Evolutionary conservation across 192 early-diverging fungal genomes (phyloP).

Genomic region (Entomortierella beljakovae): DNA sequence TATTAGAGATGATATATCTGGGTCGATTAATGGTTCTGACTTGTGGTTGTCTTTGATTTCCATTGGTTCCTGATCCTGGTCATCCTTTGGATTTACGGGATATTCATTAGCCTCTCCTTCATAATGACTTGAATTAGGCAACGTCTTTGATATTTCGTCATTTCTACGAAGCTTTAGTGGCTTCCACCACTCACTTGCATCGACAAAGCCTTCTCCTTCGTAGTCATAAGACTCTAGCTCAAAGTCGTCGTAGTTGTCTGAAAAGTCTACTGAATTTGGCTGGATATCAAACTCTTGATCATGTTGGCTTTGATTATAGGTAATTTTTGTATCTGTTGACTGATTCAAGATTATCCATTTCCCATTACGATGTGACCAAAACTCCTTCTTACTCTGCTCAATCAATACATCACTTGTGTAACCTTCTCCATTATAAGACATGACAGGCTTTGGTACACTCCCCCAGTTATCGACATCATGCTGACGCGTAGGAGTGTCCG

Average conservation of each 20-base stretch:
- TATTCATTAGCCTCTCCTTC: not conserved
- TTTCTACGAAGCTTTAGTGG: too few relatives aligned
- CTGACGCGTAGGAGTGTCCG: not conserved
- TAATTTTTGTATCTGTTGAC: constrained; percentile 9
- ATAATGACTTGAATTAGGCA: not conserved
- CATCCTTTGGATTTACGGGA: not conserved
- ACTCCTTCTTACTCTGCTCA: constrained; percentile 29
- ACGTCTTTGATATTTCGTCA: not conserved
- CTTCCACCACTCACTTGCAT: constrained; percentile 18
- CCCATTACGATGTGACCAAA: constrained; percentile 14
- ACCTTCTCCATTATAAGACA: constrained; percentile 19
- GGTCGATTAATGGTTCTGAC: too few relatives aligned
- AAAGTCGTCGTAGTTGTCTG: not conserved
- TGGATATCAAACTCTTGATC: not conserved
- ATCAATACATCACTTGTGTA: constrained; percentile 33
- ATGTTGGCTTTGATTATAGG: not conserved
- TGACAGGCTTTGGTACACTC: constrained; percentile 7
- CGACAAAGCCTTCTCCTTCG: constrained; percentile 15
- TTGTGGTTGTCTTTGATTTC: too few relatives aligned
- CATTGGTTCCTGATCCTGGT: not conserved
- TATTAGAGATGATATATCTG: too few relatives aligned
- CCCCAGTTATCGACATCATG: constrained; percentile 37
- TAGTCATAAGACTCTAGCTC: constrained; percentile 6
- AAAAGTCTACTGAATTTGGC: not conserved
- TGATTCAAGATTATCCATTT: constrained; percentile 31